Evolutionary conservation across 768 basidiomycete species (phyloP), one percentile per base, ranked within the genome.

Genomic region (Phylloporus arenicola): DNA sequence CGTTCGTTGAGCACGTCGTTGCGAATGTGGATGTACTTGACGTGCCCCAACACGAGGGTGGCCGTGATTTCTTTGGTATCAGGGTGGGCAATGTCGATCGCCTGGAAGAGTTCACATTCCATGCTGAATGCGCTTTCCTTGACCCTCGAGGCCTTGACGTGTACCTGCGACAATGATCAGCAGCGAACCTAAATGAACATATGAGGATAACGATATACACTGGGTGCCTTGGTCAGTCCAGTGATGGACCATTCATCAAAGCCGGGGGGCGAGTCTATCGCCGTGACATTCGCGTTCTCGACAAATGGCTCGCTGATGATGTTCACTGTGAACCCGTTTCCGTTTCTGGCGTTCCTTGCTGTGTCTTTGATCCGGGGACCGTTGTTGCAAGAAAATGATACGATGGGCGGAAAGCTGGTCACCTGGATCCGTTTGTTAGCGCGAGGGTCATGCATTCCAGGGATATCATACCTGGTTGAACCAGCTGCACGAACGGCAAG

Each of bases 231-330:
- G 16, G 75, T 76, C 40, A 76, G 56, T n/a, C 75, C 75, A 19
- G 65, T 70, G 34, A 73, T 50, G 13, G 59, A 49, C 75, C 75
- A 76, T 50, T 76, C 75, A 52, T 65, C 58, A n/a, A 73, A 64
- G 1, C 56, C 56, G 1, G 58, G 48, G 3, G 75, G 75, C 4
- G 72, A 58, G 25, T 77, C 70, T 14, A 75, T 56, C 11, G 70
- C 48, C 0, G 69, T 61, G 17, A 57, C 58, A 52, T 75, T 72
- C 0, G 75, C 75, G 6, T 66, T 60, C 47, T 76, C 66, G 2
- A 70, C 31, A 39, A 68, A 76, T 2, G 74, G 69, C 55, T 81
- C 80, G 35, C 77, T 79, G 58, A 83, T 82, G 59, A 80, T 78
- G 55, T 77, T 79, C 24, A 80, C 74, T 6, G 74, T 75, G 61